Percentiles rank a stretch among this genome's conserved stretches.
Evolutionary conservation across 1,284 basidiomycete genomes (phyloP).

Genomic region (Gymnopus androsaceus): DNA sequence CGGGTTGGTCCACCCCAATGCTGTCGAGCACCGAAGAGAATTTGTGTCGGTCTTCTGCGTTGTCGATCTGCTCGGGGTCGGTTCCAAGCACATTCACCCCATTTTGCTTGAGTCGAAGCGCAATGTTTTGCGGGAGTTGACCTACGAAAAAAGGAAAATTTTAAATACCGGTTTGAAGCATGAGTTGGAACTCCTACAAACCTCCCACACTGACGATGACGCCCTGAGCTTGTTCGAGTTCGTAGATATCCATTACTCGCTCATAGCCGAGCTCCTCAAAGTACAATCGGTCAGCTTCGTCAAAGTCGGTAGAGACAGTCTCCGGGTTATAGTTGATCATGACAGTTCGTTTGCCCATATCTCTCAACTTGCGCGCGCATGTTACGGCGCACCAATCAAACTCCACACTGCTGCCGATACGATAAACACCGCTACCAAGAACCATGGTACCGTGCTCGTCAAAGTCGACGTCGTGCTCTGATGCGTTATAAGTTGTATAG

Average conservation of each 20-base stretch:
- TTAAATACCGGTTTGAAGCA: not conserved
- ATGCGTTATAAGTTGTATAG: slow-evolving; percentile 99
- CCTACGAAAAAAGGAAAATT: slow-evolving; percentile 43
- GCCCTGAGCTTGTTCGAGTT: slow-evolving; percentile 90
- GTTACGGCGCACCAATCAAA: slow-evolving; percentile 99
- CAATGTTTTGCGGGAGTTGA: slow-evolving; percentile 98
- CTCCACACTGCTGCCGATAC: slow-evolving; percentile 97
- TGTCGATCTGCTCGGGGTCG: slow-evolving; percentile 94
- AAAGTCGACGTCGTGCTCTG: slow-evolving; percentile 94
- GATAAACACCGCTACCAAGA: slow-evolving; percentile 97
- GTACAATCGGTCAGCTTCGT: slow-evolving; percentile 97
- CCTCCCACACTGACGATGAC: slow-evolving; percentile 97
- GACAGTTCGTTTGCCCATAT: slow-evolving; percentile 93
- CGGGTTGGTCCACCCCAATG: slow-evolving; percentile 96
- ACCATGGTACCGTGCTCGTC: slow-evolving; percentile 99
- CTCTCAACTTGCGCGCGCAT: slow-evolving; percentile 88
- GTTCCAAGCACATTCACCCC: slow-evolving; percentile 96
- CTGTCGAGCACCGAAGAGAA: slow-evolving; percentile 96
- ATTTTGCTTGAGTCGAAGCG: slow-evolving; percentile 88
- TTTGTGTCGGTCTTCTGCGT: slow-evolving; percentile 98
- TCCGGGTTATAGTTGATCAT: slow-evolving; percentile 99
- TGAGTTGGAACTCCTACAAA: slow-evolving; percentile 26
- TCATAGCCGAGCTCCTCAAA: slow-evolving; percentile 99
- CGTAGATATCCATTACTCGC: slow-evolving; percentile 99
- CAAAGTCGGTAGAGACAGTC: slow-evolving; percentile 99